Evolutionary conservation across 169 alveolate genomes (phyloP).

Genomic region (Neospora caninum): DNA sequence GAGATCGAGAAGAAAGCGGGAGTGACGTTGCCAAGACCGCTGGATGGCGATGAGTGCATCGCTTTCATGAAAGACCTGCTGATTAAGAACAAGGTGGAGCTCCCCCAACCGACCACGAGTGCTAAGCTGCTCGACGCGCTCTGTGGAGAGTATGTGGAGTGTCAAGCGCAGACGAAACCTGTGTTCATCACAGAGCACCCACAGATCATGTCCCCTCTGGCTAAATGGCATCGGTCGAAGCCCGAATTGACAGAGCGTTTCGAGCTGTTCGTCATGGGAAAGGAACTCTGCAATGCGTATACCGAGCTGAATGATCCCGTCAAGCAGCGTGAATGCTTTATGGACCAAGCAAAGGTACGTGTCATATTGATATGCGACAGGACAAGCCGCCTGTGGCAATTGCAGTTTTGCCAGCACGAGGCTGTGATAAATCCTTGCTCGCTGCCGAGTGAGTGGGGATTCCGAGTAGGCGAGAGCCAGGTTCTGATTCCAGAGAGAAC

Average conservation of each 20-base stretch:
- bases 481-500: too few relatives aligned
- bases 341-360: conserved; percentile 88
- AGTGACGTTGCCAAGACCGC: conserved; percentile 66
- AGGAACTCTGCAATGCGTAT: conserved; percentile 98
- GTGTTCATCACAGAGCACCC: conserved; percentile 98
- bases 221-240: conserved; percentile 94
- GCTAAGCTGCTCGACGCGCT: conserved; percentile 90
- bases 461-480: neutral
- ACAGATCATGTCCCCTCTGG: conserved; percentile 98
- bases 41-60: conserved; percentile 65
- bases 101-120: conserved; percentile 87
- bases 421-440: too few relatives aligned
- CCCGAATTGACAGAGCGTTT: conserved; percentile 95
- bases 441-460: neutral
- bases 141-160: conserved; percentile 92
- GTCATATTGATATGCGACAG: neutral
- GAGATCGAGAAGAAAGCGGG: conserved; percentile 73
- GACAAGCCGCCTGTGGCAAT: neutral
- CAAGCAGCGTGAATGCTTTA: conserved; percentile 92
- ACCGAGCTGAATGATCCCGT: conserved; percentile 99
- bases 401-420: neutral
- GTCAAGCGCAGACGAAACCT: conserved; percentile 88
- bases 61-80: conserved; percentile 75
- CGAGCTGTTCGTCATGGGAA: conserved; percentile 96
- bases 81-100: conserved; percentile 83